Evolutionary conservation across 768 basidiomycete genomes (phyloP), one percentile per base, ranked within the genome.

Genomic region (Chlorophyllum brunneum): DNA sequence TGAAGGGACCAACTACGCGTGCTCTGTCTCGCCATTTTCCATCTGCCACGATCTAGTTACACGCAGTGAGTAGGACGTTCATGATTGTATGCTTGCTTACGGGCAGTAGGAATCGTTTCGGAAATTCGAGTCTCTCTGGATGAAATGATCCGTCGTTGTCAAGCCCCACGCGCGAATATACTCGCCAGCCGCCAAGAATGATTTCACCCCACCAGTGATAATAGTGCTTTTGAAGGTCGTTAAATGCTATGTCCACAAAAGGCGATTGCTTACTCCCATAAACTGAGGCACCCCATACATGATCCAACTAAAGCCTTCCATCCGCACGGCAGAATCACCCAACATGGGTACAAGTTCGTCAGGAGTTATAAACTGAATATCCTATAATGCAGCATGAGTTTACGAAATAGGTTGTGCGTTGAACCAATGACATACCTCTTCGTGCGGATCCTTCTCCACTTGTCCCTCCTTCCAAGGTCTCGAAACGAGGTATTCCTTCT

Each of bases 11-110:
- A 59, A 86, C 80, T 60, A 89, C 74, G 10, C 77, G 75, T 1
- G 82, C 79, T 8, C 60, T 57, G 61, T 89, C 87, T 29, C 83
- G 75, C 85, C 83, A 86, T 48, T 68, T 70, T 4, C 61, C 62
- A 10, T 57, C 46, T 13, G 34, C 42, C 23, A 66, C 63, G 49
- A 65, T 67, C 53, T 59, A 24, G 7, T 56, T 59, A 6, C 45
- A 29, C 22, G 4, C 2, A 9, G 27, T 34, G 22, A 34, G 15
- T 15, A 11, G 46, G 20, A 53, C 40, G 22, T 43, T 54, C 15
- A 13, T 45, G 13, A 23, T 15, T 30, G 16, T 11, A 3, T 3
- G 5, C 4, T 4, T 37, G 4, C 54, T 31, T 20, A 56, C 46
- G 41, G 34, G 55, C n/a, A 73, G 50, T 5, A 75, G 41, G 57